Evolutionary conservation across 2,329 filamentous ascomycete species (phyloP), one percentile per base, ranked within the genome.

Genomic region (Ophiostoma novo-ulmi): DNA sequence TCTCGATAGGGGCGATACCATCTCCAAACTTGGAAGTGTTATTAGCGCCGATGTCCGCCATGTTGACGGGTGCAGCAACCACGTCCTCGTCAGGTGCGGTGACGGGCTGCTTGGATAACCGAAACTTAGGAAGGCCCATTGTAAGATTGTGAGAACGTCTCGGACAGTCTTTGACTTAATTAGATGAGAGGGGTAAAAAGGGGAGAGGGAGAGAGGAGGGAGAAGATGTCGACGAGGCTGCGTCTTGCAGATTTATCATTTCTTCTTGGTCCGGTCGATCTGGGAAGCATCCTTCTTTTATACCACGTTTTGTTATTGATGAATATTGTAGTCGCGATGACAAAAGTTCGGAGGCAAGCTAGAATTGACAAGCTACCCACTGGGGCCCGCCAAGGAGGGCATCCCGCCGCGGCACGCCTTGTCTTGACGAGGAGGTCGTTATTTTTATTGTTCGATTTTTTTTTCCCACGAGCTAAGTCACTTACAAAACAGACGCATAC

Each of bases 101-200:
- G 67, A 66, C 41, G 22, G 67, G 61, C 17, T 20, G 8, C 44
- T 61, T 71, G 63, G 39, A 58, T 67, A 69, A 69, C 6, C 61
- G 70, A 61, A 69, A 71, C 61, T 69, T 69, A 17, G 61, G 67
- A 69, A 69, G 67, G 35, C 67, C 70, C 70, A 71, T 71, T 11
- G 22, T 69, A 26, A 55, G 48, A 55, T 22, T 26, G 52, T 58
- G 44, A 48, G n/a, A 55, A 17, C 5, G 65, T 39, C 10, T 38
- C 35, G 17, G n/a, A 2, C 1, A 6, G 13, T 7, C 26, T n/a
- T 26, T 6, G 44, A 31, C n/a, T 11, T 31, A 65, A 17, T 44
- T 55, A 44, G 39, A 17, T 3, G 4, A 44, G 39, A 44, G 39
- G 39, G 39, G 11, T 44, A 17, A 44, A 11, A 44, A 44, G 31